Evolutionary conservation across 2,329 filamentous ascomycete genomes (phyloP).

Genomic region (Diaporthe sp.): DNA sequence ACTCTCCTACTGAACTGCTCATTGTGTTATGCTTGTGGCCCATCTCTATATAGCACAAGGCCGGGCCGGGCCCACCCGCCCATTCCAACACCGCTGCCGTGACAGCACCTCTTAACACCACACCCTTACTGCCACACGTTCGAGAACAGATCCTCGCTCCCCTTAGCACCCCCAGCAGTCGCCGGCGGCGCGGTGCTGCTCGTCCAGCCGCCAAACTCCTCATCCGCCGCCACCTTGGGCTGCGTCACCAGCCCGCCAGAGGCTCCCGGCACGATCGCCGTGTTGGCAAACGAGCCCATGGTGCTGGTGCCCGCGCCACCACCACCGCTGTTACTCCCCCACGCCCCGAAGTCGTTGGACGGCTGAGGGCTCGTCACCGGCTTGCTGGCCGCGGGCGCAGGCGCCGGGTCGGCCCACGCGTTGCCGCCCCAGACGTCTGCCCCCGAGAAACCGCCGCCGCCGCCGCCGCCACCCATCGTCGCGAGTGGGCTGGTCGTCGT

Average conservation of each 20-base stretch:
- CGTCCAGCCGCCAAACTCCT: constrained; percentile 97
- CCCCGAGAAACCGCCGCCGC: constrained; percentile 55
- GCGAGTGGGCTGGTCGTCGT: constrained; percentile 54
- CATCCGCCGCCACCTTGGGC: constrained; percentile 85
- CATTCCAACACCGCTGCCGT: not conserved
- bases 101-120: not conserved
- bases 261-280: constrained; percentile 72
- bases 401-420: constrained; percentile 81
- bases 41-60: not conserved
- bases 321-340: constrained; percentile 58
- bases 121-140: constrained; percentile 87
- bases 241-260: constrained; percentile 75
- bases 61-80: too few species aligned
- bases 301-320: constrained; percentile 51
- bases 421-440: constrained; percentile 89
- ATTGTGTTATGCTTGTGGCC: too few species aligned
- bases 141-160: constrained; percentile 89
- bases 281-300: constrained; percentile 64
- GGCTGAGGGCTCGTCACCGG: constrained; percentile 63
- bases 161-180: constrained; percentile 45
- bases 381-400: constrained; percentile 41
- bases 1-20: not conserved
- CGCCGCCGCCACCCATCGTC: constrained; percentile 56
- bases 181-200: constrained; percentile 72
- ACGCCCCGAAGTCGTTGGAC: constrained; percentile 68